Percentiles rank a stretch among this genome's conserved stretches.
Conservation (phyloP, 169 alveolate species). For the Eimeria acervulina region DNA sequence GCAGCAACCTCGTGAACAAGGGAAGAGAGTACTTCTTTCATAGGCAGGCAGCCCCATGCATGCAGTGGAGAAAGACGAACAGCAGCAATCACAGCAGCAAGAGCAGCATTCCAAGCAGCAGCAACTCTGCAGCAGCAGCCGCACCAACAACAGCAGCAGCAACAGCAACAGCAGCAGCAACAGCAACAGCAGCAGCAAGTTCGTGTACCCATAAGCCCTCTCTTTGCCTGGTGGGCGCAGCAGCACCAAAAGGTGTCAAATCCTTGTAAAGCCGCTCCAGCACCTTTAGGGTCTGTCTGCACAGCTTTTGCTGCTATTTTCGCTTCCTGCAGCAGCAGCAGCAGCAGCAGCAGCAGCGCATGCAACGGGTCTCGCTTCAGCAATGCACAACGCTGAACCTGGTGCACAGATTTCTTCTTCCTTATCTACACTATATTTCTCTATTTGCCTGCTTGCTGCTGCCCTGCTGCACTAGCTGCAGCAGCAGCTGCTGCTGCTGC, state of each 20-base stretch:
- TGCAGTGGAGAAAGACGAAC: too few species aligned
- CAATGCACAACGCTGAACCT: too few species aligned
- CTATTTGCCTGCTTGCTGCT: background rate
- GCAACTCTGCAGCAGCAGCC: background rate
- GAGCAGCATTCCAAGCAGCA: background rate
- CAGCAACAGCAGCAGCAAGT: constrained; percentile 61
- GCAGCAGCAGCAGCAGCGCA: background rate
- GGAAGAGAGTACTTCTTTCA: background rate
- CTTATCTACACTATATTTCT: too few species aligned
- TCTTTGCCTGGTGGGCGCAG: background rate
- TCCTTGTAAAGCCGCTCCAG: constrained; percentile 8
- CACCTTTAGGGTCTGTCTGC: background rate
- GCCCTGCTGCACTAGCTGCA: background rate
- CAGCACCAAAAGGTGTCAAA: constrained; percentile 50
- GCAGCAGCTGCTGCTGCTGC: constrained; percentile 17
- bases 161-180: constrained; percentile 36
- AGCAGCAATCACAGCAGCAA: background rate
- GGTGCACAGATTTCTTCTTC: too few species aligned
- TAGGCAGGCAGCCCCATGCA: background rate
- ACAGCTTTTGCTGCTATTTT: background rate
- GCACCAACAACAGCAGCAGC: constrained; percentile 16
- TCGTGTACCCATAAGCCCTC: constrained; percentile 51
- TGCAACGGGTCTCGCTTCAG: background rate
- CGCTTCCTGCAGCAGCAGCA: constrained; percentile 51
- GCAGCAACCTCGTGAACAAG: background rate